Conservation (phyloP, 164 flowering plant genomes). For the Dillenia turbinata region DNA sequence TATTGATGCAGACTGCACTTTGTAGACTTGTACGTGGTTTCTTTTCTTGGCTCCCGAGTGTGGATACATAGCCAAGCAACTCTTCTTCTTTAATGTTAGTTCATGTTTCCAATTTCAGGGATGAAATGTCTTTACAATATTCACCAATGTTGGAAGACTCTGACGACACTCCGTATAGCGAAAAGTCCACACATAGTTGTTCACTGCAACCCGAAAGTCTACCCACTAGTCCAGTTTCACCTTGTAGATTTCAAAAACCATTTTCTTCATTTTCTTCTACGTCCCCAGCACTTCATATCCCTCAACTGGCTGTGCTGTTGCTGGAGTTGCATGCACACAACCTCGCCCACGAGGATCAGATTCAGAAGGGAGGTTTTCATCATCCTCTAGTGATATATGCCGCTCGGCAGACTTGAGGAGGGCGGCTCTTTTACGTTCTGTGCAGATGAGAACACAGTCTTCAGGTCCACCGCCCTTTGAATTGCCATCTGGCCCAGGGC, state of each 20-base stretch:
- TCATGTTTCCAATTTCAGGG: conserved; percentile 41
- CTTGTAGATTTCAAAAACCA: conserved; percentile 59
- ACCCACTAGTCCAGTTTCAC: conserved; percentile 85
- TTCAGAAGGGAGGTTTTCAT: conserved; percentile 86
- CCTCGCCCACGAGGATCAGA: conserved; percentile 79
- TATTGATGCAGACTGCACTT: too few species aligned
- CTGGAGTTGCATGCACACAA: conserved; percentile 37
- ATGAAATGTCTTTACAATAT: conserved; percentile 64
- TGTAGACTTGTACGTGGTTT: too few species aligned
- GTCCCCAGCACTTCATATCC: conserved; percentile 27
- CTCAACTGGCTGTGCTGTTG: conserved; percentile 19
- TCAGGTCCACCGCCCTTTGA: conserved; percentile 43
- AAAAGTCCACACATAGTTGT: conserved; percentile 30
- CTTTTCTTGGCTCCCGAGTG: too few species aligned
- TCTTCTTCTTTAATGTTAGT: neutral
- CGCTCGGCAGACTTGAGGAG: conserved; percentile 94
- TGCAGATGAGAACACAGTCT: conserved; percentile 89
- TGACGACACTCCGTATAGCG: conserved; percentile 73
- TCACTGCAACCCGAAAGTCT: conserved; percentile 51
- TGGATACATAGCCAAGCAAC: too few species aligned
- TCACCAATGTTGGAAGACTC: conserved; percentile 98
- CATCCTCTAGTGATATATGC: conserved; percentile 97
- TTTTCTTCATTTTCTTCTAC: conserved; percentile 27
- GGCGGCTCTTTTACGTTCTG: conserved; percentile 88
- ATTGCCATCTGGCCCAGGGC: conserved; percentile 28